Conservation (phyloP, 1,139 yeast species). For the Debaryomyces psychrophilus region DNA sequence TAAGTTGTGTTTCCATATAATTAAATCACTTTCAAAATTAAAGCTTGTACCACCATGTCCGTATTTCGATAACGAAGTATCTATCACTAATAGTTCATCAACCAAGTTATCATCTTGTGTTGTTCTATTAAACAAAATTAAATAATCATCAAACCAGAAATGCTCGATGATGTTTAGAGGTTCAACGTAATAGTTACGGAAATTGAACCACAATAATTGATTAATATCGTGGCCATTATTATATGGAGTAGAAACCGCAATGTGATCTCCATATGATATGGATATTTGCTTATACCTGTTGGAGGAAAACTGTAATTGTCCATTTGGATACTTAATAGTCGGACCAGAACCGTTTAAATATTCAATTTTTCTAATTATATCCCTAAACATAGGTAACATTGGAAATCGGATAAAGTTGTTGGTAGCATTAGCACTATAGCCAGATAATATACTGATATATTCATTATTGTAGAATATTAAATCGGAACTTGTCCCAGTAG, state of each 20-base stretch:
- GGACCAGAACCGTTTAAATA: constrained; percentile 21
- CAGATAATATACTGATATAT: constrained; percentile 31
- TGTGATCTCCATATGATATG: constrained; percentile 32
- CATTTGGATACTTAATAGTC: constrained; percentile 19
- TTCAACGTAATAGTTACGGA: constrained; percentile 37
- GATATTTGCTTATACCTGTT: constrained; percentile 35
- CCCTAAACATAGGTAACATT: constrained; percentile 34
- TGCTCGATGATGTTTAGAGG: constrained; percentile 40
- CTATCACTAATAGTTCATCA: constrained; percentile 45
- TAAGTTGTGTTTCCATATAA: constrained; percentile 46
- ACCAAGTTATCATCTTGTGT: constrained; percentile 25
- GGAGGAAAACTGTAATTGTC: constrained; percentile 27
- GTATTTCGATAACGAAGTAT: constrained; percentile 35
- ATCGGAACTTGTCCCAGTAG: constrained; percentile 2
- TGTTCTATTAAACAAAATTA: constrained; percentile 39
- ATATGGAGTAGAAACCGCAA: constrained; percentile 44
- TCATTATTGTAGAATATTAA: constrained; percentile 29
- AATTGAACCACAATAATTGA: constrained; percentile 48
- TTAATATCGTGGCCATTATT: constrained; percentile 27
- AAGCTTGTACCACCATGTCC: constrained; percentile 38
- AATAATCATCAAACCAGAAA: constrained; percentile 39
- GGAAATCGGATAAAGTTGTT: constrained; percentile 32
- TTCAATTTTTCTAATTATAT: constrained; percentile 27
- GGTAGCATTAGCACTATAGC: constrained; percentile 17
- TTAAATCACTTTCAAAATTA: constrained; percentile 42